Percentiles rank a stretch among this genome's conserved stretches.
Evolutionary conservation across 2,329 filamentous ascomycete species (phyloP).

Genomic region (Erysiphe pulchra): DNA sequence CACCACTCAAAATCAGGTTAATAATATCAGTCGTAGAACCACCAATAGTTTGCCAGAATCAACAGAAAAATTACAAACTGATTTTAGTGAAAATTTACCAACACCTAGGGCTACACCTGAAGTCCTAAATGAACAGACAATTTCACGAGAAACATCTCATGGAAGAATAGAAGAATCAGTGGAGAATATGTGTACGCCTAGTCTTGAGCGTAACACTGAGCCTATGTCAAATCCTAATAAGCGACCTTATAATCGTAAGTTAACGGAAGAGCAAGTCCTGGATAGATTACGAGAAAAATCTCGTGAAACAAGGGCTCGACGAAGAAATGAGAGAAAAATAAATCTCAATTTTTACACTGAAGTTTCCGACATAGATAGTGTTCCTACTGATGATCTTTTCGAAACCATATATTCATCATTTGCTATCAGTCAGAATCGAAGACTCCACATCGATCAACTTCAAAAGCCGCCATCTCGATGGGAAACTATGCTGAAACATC

Average conservation of each 20-base stretch:
- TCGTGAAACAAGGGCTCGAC: no score
- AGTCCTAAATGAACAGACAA: background rate
- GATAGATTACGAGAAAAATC: no score
- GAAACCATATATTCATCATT: background rate
- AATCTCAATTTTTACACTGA: background rate
- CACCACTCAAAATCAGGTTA: background rate
- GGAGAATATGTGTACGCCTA: no score
- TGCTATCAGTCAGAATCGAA: background rate
- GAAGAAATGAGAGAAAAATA: no score
- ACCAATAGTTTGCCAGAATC: no score
- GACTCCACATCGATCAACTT: no score
- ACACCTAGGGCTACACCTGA: background rate
- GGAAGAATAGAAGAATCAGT: background rate
- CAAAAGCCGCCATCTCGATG: no score
- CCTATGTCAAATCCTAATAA: background rate
- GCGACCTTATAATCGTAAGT: background rate
- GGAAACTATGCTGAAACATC: no score
- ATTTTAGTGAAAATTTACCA: background rate
- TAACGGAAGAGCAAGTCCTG: background rate
- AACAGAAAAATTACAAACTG: no score
- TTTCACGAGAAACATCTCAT: no score
- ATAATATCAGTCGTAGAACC: background rate
- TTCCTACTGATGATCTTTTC: background rate
- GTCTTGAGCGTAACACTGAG: background rate
- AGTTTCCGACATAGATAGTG: background rate